Base-by-base conservation (phyloP, 176 grass and related monocot species). In the Oryza brachyantha region DNA sequence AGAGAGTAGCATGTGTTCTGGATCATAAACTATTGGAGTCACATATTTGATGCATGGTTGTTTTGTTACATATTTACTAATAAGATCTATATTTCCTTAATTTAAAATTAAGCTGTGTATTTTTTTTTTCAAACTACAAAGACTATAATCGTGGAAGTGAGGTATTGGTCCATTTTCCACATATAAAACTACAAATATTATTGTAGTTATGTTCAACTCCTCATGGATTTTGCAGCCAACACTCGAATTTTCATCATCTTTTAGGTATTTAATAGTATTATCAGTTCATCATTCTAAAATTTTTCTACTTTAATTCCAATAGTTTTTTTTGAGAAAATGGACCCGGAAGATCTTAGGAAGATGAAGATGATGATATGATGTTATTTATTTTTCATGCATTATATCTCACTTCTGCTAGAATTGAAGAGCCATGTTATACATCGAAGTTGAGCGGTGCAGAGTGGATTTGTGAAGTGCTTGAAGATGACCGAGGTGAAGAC, bases 291-390 rank as follows among this genome's bases (percentile, higher is more conserved):
- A 65, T 65, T 45, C 9, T 39, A 22, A 43, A 73, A 14, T 13
- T 48, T 2, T 8, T 83, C 29, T 83, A 67, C 75, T 71, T 31
- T 4, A 29, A 19, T 67, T 38, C 8, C 46, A 38, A 29, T 36
- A 59, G 7, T 13, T 73, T 87, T n/a, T n/a, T n/a, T 67, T 38
- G 16, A 29, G 14, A 62, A 54, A 54, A 88, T 88, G 86, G 62
- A 75, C 68, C 31, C 61, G 42, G 70, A 75, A 68, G 39, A 84
- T 66, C 42, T 61, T 19, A 88, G 32, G 81, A 77, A 16, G 66
- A 82, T 6, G 62, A 81, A 19, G 82, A 84, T 19, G 85, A 82
- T 73, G 86, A 88, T 13, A 60, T 88, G 62, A 79, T 88, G 86
- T 26, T 88, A 42, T 69, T 88, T 58, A 61, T 84, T 14, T 75